Conservation (phyloP, 441 rosid genomes). For the Eruca vesicaria region DNA sequence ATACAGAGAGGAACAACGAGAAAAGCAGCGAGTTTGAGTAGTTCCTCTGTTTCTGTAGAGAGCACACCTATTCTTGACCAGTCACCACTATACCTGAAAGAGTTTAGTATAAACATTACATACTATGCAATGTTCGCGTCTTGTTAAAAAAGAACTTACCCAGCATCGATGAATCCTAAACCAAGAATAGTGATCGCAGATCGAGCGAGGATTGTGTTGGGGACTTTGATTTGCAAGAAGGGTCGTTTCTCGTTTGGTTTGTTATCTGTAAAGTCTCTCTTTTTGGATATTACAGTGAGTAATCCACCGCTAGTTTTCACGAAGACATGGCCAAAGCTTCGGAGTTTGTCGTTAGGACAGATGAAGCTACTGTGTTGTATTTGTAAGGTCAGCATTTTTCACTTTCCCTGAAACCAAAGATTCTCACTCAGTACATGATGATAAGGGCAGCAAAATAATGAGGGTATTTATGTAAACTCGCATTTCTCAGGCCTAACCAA, state of each 20-base stretch:
- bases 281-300: constrained; percentile 31
- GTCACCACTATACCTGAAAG: constrained; percentile 76
- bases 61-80: constrained; percentile 94
- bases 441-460: no score
- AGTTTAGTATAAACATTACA: not conserved
- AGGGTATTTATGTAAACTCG: no score
- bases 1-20: constrained; percentile 65
- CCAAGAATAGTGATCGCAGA: constrained; percentile 52
- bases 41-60: constrained; percentile 59
- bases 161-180: constrained; percentile 81
- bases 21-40: constrained; percentile 65
- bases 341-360: not conserved
- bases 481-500: no score
- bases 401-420: constrained; percentile 5
- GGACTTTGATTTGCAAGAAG: constrained; percentile 35
- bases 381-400: constrained; percentile 37
- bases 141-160: constrained; percentile 37
- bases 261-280: constrained; percentile 33
- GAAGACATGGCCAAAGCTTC: constrained; percentile 5
- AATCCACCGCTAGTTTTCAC: constrained; percentile 18
- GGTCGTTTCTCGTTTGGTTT: constrained; percentile 27
- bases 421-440: not conserved
- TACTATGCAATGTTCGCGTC: no score
- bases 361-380: constrained; percentile 15
- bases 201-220: constrained; percentile 40